Conservation (phyloP, 2,329 filamentous ascomycete species). For the Calonectria crousiana region DNA sequence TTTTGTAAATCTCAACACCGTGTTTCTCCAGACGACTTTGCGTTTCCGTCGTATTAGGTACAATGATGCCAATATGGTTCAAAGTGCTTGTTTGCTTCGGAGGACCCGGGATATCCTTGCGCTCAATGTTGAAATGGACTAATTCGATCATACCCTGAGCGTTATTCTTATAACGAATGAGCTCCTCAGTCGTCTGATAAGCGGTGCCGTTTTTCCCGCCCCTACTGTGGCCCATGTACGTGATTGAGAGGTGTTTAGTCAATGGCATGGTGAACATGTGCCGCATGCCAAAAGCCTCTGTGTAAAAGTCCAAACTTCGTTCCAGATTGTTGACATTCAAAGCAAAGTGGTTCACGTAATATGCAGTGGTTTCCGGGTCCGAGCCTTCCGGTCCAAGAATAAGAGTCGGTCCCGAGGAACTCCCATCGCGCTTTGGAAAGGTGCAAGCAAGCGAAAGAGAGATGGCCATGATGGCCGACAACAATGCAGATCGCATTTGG, state of each 20-base stretch:
- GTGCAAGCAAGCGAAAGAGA: background rate
- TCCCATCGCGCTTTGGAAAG: background rate
- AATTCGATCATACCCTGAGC: conserved; percentile 1
- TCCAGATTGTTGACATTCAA: conserved; percentile 9
- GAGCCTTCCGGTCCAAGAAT: background rate
- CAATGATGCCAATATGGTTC: conserved; percentile 14
- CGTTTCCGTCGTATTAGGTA: conserved; percentile 10
- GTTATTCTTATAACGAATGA: conserved; percentile 17
- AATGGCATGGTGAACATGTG: conserved; percentile 6
- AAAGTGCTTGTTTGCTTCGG: background rate
- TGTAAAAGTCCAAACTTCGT: conserved; percentile 18
- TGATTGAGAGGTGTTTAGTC: background rate
- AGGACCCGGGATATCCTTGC: background rate
- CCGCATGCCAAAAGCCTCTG: conserved; percentile 6
- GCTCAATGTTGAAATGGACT: conserved; percentile 1
- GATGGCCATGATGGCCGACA: background rate
- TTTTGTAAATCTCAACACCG: conserved; percentile 14
- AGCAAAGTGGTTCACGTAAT: conserved; percentile 5
- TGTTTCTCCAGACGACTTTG: conserved; percentile 5
- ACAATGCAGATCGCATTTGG: background rate
- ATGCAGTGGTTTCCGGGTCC: conserved; percentile 4
- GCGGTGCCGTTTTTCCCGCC: conserved; percentile 5
- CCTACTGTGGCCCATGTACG: conserved; percentile 2
- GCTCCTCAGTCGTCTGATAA: conserved; percentile 12
- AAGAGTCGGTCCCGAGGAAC: background rate